Evolutionary conservation across 306 rosid genomes (phyloP).

Genomic region (Carpinus viminea): DNA sequence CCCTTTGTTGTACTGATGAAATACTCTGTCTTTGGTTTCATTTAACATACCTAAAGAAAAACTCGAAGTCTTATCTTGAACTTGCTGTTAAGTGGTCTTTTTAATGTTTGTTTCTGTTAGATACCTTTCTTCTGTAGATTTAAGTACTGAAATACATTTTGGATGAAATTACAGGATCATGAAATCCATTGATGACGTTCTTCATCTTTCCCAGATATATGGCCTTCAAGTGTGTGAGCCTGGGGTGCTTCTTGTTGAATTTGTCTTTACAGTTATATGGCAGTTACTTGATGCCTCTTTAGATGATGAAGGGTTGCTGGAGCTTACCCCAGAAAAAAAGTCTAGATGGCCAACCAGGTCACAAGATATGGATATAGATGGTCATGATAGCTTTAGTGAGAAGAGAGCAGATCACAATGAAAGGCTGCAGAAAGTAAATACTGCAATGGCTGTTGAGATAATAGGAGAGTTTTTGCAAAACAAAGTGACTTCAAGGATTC

Average conservation of each 20-base stretch:
- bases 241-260: conserved; percentile 77
- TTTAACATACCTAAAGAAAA: conserved; percentile 10
- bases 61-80: conserved; percentile 1
- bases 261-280: conserved; percentile 74
- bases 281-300: conserved; percentile 89
- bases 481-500: conserved; percentile 66
- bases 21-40: not conserved
- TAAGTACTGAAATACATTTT: conserved; percentile 28
- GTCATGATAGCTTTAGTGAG: conserved; percentile 46
- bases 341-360: conserved; percentile 62
- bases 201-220: conserved; percentile 71
- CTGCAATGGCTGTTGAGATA: conserved; percentile 68
- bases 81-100: conserved; percentile 15
- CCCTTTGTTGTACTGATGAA: not conserved
- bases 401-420: conserved; percentile 51
- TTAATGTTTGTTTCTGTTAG: conserved; percentile 1
- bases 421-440: conserved; percentile 54
- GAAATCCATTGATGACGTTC: conserved; percentile 76
- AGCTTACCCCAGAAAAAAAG: conserved; percentile 55
- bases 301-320: conserved; percentile 82
- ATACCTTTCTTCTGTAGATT: conserved; percentile 14
- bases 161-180: conserved; percentile 65
- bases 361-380: conserved; percentile 65
- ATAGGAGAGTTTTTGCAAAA: conserved; percentile 66
- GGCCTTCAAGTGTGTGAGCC: conserved; percentile 61